Evolutionary conservation across 805 yeast genomes (phyloP).

Genomic region (Clavispora carvajalis): DNA sequence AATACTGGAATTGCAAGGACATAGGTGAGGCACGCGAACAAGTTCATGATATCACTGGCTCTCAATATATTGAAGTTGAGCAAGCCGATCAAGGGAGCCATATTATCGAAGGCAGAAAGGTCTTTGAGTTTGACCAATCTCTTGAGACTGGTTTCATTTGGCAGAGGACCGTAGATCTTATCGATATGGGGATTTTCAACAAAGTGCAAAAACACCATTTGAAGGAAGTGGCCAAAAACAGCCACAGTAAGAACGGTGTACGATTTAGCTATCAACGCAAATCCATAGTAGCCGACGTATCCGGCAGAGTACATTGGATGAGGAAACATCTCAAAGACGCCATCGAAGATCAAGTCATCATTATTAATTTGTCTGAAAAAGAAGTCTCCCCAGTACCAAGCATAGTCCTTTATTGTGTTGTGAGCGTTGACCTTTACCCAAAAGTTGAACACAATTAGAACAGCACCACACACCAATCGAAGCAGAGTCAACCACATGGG

Average conservation of each 20-base stretch:
- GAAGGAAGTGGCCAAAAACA: conserved; percentile 68
- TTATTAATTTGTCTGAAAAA: conserved; percentile 66
- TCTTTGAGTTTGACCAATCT: conserved; percentile 43
- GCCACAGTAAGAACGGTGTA: conserved; percentile 67
- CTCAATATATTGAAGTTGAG: conserved; percentile 60
- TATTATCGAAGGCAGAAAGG: conserved; percentile 38
- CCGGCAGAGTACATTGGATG: conserved; percentile 93
- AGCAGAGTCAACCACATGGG: conserved; percentile 38
- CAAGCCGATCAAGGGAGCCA: conserved; percentile 53
- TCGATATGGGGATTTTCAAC: conserved; percentile 88
- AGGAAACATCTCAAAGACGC: conserved; percentile 84
- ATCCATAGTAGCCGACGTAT: conserved; percentile 80
- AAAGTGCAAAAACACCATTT: conserved; percentile 65
- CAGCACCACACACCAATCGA: conserved; percentile 54
- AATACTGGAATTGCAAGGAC: conserved; percentile 39
- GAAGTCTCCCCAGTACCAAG: conserved; percentile 96
- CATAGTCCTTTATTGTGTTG: conserved; percentile 81
- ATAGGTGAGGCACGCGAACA: conserved; percentile 38
- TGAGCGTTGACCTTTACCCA: conserved; percentile 89
- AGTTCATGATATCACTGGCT: conserved; percentile 54
- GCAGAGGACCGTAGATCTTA: conserved; percentile 59
- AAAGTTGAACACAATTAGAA: conserved; percentile 63
- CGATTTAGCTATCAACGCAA: conserved; percentile 70
- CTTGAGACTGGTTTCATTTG: conserved; percentile 31
- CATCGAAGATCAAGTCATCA: conserved; percentile 73